Percentiles rank a stretch among this genome's conserved stretches.
Evolutionary conservation across 176 grass and related monocot genomes (phyloP).

Genomic region (Calamus simplicifolius): DNA sequence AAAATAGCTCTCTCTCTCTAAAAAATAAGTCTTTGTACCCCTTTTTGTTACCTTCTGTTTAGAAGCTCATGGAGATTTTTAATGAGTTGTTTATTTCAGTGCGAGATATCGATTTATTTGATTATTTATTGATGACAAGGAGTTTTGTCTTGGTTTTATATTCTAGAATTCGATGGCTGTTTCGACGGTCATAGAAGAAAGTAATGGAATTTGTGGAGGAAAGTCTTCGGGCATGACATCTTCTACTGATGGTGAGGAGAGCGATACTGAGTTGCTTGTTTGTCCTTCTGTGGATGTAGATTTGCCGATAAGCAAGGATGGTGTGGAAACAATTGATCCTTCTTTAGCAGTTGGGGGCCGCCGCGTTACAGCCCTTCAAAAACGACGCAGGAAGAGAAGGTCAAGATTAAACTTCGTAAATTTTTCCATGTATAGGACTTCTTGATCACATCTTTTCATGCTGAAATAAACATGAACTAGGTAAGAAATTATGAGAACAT

Average conservation of each 20-base stretch:
- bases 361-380: conserved; percentile 32
- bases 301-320: conserved; percentile 33
- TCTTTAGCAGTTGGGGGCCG: conserved; percentile 47
- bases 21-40: no score
- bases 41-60: no score
- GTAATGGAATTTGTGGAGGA: conserved; percentile 13
- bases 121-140: neutral
- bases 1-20: no score
- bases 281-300: conserved; percentile 46
- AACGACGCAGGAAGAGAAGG: conserved; percentile 47
- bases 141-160: neutral
- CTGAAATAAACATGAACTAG: no score
- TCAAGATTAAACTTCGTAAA: conserved; percentile 5
- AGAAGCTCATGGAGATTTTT: no score
- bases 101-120: conserved; percentile 25
- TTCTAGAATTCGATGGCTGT: conserved; percentile 30
- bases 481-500: no score
- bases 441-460: neutral
- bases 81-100: no score
- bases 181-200: conserved; percentile 13
- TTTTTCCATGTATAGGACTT: conserved; percentile 2
- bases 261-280: conserved; percentile 47
- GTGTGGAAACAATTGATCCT: conserved; percentile 29
- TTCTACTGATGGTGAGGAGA: conserved; percentile 64
- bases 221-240: conserved; percentile 13